These are phyloP conservation scores for Epichloe hybrida DNA, from an alignment of 2,329 filamentous ascomycete genomes.

Conservation along the genomic window DNA sequence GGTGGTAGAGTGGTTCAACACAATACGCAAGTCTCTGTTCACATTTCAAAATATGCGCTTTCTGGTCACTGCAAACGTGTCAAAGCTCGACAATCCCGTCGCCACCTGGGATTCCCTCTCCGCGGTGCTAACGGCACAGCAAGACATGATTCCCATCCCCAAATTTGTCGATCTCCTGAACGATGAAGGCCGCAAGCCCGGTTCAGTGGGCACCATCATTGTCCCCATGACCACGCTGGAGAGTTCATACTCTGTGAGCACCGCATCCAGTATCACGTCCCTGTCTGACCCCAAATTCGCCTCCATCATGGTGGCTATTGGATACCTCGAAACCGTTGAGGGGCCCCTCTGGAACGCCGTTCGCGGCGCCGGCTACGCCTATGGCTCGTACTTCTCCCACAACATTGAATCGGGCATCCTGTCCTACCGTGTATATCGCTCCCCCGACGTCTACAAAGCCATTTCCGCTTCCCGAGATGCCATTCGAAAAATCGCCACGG, in stretches of 20 bases:
- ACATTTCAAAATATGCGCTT: conserved; percentile 75
- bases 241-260: conserved; percentile 74
- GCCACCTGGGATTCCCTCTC: conserved; percentile 56
- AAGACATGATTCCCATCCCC: conserved; percentile 54
- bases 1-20: conserved; percentile 65
- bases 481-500: conserved; percentile 60
- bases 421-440: conserved; percentile 78
- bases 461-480: conserved; percentile 64
- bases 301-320: conserved; percentile 72
- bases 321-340: conserved; percentile 87
- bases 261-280: conserved; percentile 58
- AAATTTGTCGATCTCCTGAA: conserved; percentile 60
- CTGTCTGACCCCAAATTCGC: conserved; percentile 68
- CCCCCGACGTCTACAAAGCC: conserved; percentile 78
- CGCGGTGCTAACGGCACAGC: conserved; percentile 21
- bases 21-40: conserved; percentile 63
- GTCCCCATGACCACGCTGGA: conserved; percentile 88
- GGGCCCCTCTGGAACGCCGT: conserved; percentile 90
- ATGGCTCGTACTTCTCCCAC: conserved; percentile 68
- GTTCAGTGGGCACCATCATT: conserved; percentile 59
- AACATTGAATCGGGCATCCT: conserved; percentile 69
- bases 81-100: conserved; percentile 60
- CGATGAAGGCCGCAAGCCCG: conserved; percentile 59
- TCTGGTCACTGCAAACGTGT: conserved; percentile 69
- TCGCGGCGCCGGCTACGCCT: conserved; percentile 84